Conservation (phyloP, 2,329 filamentous ascomycete species). For the Sphaerulina vaccinii region DNA sequence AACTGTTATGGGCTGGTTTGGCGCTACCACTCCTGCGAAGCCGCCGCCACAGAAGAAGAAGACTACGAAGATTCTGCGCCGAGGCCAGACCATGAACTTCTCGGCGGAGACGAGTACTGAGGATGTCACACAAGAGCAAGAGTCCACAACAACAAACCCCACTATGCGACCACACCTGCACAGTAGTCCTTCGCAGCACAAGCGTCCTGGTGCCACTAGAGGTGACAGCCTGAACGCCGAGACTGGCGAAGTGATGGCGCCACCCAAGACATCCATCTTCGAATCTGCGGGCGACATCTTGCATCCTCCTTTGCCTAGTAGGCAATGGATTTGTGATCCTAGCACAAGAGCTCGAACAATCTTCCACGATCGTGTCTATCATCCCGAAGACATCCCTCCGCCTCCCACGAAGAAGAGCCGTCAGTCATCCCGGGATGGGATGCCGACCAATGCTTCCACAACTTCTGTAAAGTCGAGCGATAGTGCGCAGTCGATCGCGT, state of each 20-base stretch:
- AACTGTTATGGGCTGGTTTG: constrained; percentile 72
- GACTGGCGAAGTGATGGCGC: constrained; percentile 51
- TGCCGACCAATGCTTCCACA: not conserved
- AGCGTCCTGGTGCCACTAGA: constrained; percentile 47
- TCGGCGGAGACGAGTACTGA: constrained; percentile 36
- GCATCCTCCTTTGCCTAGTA: constrained; percentile 80
- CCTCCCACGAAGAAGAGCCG: constrained; percentile 55
- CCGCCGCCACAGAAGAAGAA: constrained; percentile 34
- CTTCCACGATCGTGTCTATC: constrained; percentile 94
- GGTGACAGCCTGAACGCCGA: constrained; percentile 51
- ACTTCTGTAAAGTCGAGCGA: constrained; percentile 18
- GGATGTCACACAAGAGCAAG: constrained; percentile 21
- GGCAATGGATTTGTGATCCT: constrained; percentile 81
- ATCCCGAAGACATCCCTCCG: constrained; percentile 86
- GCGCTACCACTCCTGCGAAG: constrained; percentile 59
- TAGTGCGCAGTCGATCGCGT: constrained; percentile 10
- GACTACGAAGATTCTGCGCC: constrained; percentile 40
- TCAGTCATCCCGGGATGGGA: constrained; percentile 1
- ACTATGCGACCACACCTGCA: constrained; percentile 34
- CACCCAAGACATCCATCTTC: constrained; percentile 88
- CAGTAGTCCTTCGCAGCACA: constrained; percentile 24
- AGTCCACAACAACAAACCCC: constrained; percentile 32
- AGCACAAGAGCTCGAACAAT: constrained; percentile 80
- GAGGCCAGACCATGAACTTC: constrained; percentile 70
- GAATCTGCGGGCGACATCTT: constrained; percentile 91